These are phyloP conservation scores for Phellopilus nigrolimitatus DNA, from an alignment of 1,284 basidiomycete species.

Conservation along the genomic window DNA sequence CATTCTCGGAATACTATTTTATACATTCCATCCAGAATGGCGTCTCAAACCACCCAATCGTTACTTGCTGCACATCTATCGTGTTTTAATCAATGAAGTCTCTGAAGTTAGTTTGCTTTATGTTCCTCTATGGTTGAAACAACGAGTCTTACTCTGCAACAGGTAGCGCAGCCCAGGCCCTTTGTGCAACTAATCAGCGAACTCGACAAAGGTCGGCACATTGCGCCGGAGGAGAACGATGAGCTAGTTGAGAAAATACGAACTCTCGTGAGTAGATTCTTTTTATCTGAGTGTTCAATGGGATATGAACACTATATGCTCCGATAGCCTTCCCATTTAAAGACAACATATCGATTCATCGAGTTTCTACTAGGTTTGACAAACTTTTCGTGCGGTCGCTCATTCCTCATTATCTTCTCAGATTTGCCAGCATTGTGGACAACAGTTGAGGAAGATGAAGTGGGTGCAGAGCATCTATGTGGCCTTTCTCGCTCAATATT, in stretches of 20 bases:
- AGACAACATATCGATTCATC: background rate
- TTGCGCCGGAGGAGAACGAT: slow-evolving; percentile 23
- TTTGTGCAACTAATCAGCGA: slow-evolving; percentile 34
- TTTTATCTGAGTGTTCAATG: background rate
- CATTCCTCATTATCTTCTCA: background rate
- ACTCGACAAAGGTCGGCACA: slow-evolving; percentile 28
- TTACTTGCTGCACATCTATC: slow-evolving; percentile 60
- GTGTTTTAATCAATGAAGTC: slow-evolving; percentile 57
- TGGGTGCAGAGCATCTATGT: background rate
- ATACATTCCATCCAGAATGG: slow-evolving; percentile 54
- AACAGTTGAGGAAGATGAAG: slow-evolving; percentile 14
- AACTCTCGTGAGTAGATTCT: slow-evolving; percentile 36
- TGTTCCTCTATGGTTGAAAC: slow-evolving; percentile 15
- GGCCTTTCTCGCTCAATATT: background rate
- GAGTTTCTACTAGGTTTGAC: slow-evolving; percentile 39
- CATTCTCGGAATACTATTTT: slow-evolving; percentile 54
- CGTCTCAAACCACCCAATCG: slow-evolving; percentile 45
- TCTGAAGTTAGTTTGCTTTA: slow-evolving; percentile 36
- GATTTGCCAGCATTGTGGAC: slow-evolving; percentile 16
- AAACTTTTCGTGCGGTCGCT: background rate
- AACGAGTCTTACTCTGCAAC: background rate
- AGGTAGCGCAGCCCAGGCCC: slow-evolving; percentile 39
- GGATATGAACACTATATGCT: background rate
- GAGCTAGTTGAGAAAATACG: slow-evolving; percentile 36
- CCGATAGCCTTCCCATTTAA: slow-evolving; percentile 5